These are phyloP conservation scores for Erythrophleum ivorense DNA, from an alignment of 331 rosid species.

Conservation along the genomic window DNA sequence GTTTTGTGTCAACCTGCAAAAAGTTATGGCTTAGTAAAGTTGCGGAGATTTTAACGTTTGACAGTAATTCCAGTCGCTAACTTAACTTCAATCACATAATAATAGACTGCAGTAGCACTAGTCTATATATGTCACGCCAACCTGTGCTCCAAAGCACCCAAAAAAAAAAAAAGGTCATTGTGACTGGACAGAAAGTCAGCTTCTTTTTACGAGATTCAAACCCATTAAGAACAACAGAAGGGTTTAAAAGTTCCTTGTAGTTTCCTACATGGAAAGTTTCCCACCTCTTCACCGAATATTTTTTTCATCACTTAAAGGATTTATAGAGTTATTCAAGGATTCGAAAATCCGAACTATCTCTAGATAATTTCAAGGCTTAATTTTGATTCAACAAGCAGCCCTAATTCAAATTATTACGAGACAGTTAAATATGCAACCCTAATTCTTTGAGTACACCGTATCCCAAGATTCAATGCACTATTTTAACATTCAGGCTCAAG, in stretches of 20 bases:
- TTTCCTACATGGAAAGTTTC: not conserved
- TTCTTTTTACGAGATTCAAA: slow-evolving; percentile 21
- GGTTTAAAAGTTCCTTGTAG: not conserved
- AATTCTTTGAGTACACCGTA: not conserved
- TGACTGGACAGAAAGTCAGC: slow-evolving; percentile 28
- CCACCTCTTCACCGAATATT: slow-evolving; percentile 3
- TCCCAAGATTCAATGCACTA: not conserved
- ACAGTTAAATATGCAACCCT: not conserved
- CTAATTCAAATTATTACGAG: not conserved
- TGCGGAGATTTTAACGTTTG: slow-evolving; percentile 18
- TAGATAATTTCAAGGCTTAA: not conserved
- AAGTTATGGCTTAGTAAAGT: slow-evolving; percentile 34
- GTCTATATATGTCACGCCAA: slow-evolving; percentile 7
- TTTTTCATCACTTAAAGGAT: not conserved
- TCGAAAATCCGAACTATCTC: slow-evolving; percentile 1
- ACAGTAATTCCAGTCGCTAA: slow-evolving; percentile 4
- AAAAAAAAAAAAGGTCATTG: not conserved
- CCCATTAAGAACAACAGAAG: slow-evolving; percentile 4
- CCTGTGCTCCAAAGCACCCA: not conserved
- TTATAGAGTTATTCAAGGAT: not conserved
- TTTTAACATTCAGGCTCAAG: slow-evolving; percentile 15
- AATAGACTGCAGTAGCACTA: slow-evolving; percentile 8
- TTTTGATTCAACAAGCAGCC: not conserved
- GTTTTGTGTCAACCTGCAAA: slow-evolving; percentile 69
- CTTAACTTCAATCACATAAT: slow-evolving; percentile 15